Evolutionary conservation across 2,329 filamentous ascomycete species (phyloP).

Genomic region (Thelonectria olida): DNA sequence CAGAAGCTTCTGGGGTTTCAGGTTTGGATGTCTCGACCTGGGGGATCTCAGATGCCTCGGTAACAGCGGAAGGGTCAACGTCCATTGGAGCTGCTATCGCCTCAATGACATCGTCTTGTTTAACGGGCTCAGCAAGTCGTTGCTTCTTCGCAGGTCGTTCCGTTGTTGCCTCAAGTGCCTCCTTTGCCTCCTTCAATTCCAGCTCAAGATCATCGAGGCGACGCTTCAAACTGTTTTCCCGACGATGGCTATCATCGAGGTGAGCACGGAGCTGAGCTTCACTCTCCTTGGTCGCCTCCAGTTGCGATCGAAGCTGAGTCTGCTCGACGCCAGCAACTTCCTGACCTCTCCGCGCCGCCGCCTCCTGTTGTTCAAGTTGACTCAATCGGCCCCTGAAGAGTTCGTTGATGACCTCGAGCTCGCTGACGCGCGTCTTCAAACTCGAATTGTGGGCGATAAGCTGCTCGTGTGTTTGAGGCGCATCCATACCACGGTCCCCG

Average conservation of each 20-base stretch:
- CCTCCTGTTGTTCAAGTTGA: conserved; percentile 82
- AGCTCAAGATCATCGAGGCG: conserved; percentile 82
- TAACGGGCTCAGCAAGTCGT: conserved; percentile 33
- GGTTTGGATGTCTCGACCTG: neutral
- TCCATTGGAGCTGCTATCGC: neutral
- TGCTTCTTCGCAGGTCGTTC: conserved; percentile 43
- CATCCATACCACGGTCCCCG: conserved; percentile 72
- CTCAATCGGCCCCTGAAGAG: conserved; percentile 79
- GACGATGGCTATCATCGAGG: conserved; percentile 78
- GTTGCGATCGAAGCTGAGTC: conserved; percentile 64
- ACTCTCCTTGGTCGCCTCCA: conserved; percentile 55
- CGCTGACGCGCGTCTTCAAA: conserved; percentile 93
- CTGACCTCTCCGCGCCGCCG: conserved; percentile 68
- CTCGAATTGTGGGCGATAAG: conserved; percentile 82
- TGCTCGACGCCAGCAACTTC: conserved; percentile 66
- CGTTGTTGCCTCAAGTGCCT: conserved; percentile 23
- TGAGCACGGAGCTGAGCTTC: conserved; percentile 64
- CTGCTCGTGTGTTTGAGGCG: conserved; percentile 81
- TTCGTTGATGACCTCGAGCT: conserved; percentile 94
- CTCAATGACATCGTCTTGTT: conserved; percentile 27
- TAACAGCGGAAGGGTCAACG: neutral
- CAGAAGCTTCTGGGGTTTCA: conserved; percentile 8
- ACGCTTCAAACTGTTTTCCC: conserved; percentile 84
- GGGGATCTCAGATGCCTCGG: neutral
- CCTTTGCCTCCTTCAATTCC: conserved; percentile 53